These are phyloP conservation scores for Spiraea crenata DNA, from an alignment of 331 rosid genomes.

Conservation along the genomic window DNA sequence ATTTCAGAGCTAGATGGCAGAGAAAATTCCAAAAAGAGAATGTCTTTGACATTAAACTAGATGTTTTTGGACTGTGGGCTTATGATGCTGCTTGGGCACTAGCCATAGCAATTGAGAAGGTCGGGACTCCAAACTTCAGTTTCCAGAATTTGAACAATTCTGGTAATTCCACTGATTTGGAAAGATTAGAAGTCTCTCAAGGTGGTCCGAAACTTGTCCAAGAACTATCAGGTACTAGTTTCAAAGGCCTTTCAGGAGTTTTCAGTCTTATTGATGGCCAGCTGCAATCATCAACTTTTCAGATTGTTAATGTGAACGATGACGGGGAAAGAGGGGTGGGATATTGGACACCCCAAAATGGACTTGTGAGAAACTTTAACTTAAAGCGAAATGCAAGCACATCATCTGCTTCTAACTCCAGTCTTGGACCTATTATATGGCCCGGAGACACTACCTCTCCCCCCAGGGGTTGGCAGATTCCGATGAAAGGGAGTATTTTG, in stretches of 20 bases:
- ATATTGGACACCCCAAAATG: conserved; percentile 18
- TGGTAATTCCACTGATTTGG: not conserved
- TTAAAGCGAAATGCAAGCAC: not conserved
- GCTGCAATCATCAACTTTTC: conserved; percentile 15
- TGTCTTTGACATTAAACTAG: not conserved
- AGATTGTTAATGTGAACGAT: conserved; percentile 10
- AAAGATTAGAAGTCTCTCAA: conserved; percentile 2
- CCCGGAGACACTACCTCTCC: not conserved
- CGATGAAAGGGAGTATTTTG: not conserved
- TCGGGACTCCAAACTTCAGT: not conserved
- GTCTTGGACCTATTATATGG: conserved; percentile 17
- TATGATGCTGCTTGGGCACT: conserved; percentile 21
- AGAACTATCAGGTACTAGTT: not conserved
- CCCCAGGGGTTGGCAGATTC: conserved; percentile 15
- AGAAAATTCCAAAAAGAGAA: conserved; percentile 4
- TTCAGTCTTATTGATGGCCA: conserved; percentile 2
- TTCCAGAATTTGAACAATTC: not conserved
- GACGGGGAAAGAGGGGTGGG: conserved; percentile 12
- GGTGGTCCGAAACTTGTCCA: conserved; percentile 12
- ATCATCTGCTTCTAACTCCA: not conserved
- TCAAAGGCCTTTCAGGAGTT: conserved; percentile 5
- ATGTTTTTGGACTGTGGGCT: conserved; percentile 16
- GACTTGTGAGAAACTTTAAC: not conserved
- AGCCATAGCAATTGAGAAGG: conserved; percentile 16
- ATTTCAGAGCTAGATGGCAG: conserved; percentile 2